phyloP scores from a whole-genome alignment of 352 stramenopile species.

The Globisporangium rhizosaccharum region DNA sequence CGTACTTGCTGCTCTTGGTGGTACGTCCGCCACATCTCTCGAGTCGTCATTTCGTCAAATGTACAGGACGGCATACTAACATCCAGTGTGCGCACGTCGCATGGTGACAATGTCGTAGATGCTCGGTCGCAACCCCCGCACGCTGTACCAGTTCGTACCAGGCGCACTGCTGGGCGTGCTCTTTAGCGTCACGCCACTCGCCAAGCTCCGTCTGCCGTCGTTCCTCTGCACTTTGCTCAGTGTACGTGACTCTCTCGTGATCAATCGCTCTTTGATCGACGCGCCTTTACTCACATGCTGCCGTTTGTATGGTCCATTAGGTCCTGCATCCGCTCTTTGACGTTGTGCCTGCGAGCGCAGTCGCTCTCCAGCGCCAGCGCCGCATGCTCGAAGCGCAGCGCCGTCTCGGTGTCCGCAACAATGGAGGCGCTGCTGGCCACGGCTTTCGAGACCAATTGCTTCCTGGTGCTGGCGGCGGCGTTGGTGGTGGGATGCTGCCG shows the following conservation, averaged over 20 bases:
- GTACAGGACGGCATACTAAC: neutral
- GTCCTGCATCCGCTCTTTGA: slow-evolving; percentile 73
- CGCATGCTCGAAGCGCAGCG: slow-evolving; percentile 67
- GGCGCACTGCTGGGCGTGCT: slow-evolving; percentile 57
- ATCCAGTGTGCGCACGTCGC: neutral
- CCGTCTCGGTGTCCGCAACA: slow-evolving; percentile 52
- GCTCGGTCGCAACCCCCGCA: slow-evolving; percentile 47
- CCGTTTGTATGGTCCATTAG: slow-evolving; percentile 9
- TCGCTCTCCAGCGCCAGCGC: slow-evolving; percentile 66
- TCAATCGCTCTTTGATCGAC: neutral
- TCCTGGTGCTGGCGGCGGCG: slow-evolving; percentile 38
- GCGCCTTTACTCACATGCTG: neutral
- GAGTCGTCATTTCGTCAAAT: neutral
- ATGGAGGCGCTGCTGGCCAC: slow-evolving; percentile 29
- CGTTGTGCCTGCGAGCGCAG: slow-evolving; percentile 59
- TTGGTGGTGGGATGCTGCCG: slow-evolving; percentile 41
- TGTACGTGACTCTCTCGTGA: slow-evolving; percentile 16
- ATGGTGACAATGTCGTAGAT: slow-evolving; percentile 28
- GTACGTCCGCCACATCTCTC: slow-evolving; percentile 23
- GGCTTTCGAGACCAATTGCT: slow-evolving; percentile 82
- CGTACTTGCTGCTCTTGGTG: slow-evolving; percentile 67
- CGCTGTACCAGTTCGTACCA: slow-evolving; percentile 53
- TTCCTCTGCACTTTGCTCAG: slow-evolving; percentile 62
- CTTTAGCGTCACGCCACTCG: slow-evolving; percentile 66
- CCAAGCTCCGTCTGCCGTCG: slow-evolving; percentile 63